Percentiles rank a stretch among this genome's conserved stretches.
These are phyloP conservation scores for Mucor plumbeus DNA, from an alignment of 371 early-diverging fungal genomes.

Conservation along the genomic window DNA sequence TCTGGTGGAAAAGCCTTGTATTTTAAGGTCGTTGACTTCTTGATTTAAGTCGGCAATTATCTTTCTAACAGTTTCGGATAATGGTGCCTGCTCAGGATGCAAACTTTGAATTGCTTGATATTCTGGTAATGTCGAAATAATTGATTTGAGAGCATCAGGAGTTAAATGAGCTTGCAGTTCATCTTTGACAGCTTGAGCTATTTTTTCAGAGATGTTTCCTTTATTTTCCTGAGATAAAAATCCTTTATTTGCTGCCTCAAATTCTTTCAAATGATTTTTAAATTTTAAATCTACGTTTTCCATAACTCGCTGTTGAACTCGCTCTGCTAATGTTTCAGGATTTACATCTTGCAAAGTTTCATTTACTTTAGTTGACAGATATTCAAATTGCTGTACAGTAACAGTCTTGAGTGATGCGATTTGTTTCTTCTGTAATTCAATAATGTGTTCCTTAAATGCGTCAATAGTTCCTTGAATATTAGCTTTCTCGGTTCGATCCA, in stretches of 20 bases:
- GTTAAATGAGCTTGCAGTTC: neutral
- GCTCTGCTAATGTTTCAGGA: neutral
- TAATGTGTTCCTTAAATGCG: neutral
- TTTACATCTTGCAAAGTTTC: neutral
- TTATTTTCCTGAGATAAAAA: neutral
- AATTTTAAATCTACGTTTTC: slow-evolving; percentile 7
- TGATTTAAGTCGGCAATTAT: neutral
- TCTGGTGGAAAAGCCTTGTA: neutral
- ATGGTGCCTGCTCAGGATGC: neutral
- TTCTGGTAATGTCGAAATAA: slow-evolving; percentile 16
- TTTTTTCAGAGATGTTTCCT: neutral
- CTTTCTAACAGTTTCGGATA: neutral
- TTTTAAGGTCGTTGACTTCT: slow-evolving; percentile 9
- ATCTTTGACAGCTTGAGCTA: neutral
- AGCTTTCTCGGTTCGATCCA: slow-evolving; percentile 1
- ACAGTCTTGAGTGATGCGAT: neutral
- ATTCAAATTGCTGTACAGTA: neutral
- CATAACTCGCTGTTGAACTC: neutral
- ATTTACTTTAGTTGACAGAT: neutral
- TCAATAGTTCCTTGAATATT: neutral
- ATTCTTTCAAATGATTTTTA: neutral
- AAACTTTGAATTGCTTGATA: neutral
- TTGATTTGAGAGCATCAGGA: slow-evolving; percentile 3
- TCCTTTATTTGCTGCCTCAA: slow-evolving; percentile 4
- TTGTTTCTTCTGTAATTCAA: neutral